A percentile compares a stretch with the other conserved stretches of the same genome.
phyloP scores from a whole-genome alignment of 2,329 filamentous ascomycete genomes.

The Microsporum ferrugineum region DNA sequence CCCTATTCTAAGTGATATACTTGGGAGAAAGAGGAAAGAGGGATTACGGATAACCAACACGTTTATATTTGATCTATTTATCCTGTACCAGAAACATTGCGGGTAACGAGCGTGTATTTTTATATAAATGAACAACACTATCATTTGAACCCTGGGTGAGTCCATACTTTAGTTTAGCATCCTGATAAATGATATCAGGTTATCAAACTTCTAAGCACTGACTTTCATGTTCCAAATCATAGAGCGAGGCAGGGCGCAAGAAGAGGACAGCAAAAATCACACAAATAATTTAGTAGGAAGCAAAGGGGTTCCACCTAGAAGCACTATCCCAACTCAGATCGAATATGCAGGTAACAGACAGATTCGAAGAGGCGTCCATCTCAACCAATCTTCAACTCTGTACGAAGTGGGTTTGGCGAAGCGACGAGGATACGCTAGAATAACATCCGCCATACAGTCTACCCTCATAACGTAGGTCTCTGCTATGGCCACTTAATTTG shows the following conservation, averaged over 20 bases:
- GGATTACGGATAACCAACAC: neutral
- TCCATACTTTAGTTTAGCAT: neutral
- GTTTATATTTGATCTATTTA: too few species aligned
- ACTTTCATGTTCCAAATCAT: neutral
- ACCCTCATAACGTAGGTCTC: neutral
- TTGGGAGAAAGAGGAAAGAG: too few species aligned
- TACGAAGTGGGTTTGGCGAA: neutral
- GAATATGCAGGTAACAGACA: neutral
- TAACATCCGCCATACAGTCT: conserved; percentile 3
- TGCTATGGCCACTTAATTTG: neutral
- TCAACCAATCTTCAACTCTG: neutral
- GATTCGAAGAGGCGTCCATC: neutral
- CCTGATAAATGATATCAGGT: neutral
- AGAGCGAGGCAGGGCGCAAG: neutral
- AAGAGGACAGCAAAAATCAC: neutral
- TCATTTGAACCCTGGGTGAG: neutral
- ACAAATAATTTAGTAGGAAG: neutral
- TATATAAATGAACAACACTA: neutral
- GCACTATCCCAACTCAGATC: neutral
- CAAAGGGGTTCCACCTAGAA: conserved; percentile 2
- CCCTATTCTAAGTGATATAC: too few species aligned
- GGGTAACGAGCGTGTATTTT: neutral
- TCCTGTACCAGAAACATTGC: neutral
- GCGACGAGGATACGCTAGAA: neutral
- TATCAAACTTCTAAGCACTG: neutral